phyloP scores from a whole-genome alignment of 257 asterid genomes.

The Eucommia ulmoides region DNA sequence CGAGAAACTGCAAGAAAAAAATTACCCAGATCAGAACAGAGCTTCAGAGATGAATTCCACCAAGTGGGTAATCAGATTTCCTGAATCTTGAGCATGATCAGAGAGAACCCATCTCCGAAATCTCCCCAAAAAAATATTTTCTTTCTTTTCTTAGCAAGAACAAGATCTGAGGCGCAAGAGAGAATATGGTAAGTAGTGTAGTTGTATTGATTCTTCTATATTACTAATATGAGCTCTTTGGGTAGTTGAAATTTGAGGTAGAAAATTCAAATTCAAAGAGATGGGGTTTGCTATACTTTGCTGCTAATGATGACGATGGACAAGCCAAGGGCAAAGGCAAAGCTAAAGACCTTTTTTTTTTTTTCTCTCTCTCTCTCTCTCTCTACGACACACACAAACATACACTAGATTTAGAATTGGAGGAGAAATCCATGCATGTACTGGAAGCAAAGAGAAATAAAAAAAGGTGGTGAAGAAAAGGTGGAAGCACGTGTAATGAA shows the following conservation, averaged over 20 bases:
- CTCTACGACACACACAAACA: not conserved
- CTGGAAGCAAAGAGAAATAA: conserved; percentile 41
- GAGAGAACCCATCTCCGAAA: conserved; percentile 1
- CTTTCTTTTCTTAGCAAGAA: too few species aligned
- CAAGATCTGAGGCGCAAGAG: conserved; percentile 19
- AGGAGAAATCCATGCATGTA: conserved; percentile 63
- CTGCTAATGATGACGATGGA: conserved; percentile 27
- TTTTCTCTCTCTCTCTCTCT: conserved; percentile 1
- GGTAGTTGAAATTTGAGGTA: conserved; percentile 19
- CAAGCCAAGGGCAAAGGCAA: conserved; percentile 15
- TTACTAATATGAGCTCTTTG: conserved; percentile 8
- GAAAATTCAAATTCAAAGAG: conserved; percentile 10
- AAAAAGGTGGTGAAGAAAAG: conserved; percentile 1
- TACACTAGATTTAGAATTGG: conserved; percentile 20
- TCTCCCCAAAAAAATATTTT: too few species aligned
- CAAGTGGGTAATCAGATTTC: not conserved
- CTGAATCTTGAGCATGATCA: conserved; percentile 8
- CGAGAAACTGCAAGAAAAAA: conserved; percentile 4
- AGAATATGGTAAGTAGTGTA: conserved; percentile 5
- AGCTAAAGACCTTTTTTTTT: conserved; percentile 4
- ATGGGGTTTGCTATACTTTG: conserved; percentile 7
- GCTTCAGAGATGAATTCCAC: too few species aligned
- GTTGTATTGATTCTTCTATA: conserved; percentile 7
- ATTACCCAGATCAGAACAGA: too few species aligned
- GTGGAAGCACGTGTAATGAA: conserved; percentile 38